These are phyloP conservation scores for Corchorus olitorius DNA, from an alignment of 345 rosid genomes.

Conservation along the genomic window DNA sequence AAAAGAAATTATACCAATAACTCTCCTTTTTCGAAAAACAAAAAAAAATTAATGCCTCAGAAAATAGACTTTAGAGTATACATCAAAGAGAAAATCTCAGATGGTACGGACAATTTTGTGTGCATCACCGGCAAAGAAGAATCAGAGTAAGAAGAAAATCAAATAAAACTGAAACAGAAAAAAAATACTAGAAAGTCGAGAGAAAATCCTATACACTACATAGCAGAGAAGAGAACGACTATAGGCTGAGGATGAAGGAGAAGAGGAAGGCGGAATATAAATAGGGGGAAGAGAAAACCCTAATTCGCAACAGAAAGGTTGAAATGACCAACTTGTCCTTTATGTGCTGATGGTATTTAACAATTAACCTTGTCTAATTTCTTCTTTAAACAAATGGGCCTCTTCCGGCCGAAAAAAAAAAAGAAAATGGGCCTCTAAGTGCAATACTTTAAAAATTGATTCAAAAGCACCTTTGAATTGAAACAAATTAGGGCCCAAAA, in stretches of 20 bases:
- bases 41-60: slow-evolving; percentile 34
- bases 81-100: slow-evolving; percentile 38
- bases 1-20: background rate
- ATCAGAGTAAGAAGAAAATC: too few species aligned
- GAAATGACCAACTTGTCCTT: background rate
- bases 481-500: too few species aligned
- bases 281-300: background rate
- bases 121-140: slow-evolving; percentile 30
- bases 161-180: too few species aligned
- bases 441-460: too few species aligned
- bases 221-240: background rate
- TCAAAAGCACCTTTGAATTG: too few species aligned
- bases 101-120: slow-evolving; percentile 37
- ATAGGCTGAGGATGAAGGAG: background rate
- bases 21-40: background rate
- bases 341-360: background rate
- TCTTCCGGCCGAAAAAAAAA: too few species aligned
- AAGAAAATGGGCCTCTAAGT: too few species aligned
- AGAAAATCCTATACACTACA: background rate
- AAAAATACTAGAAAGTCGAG: background rate
- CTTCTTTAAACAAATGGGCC: too few species aligned
- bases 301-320: background rate
- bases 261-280: background rate
- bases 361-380: background rate
- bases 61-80: background rate